Evolutionary conservation across 2,329 filamentous ascomycete species (phyloP).

Genomic region (Penicillium italicum): DNA sequence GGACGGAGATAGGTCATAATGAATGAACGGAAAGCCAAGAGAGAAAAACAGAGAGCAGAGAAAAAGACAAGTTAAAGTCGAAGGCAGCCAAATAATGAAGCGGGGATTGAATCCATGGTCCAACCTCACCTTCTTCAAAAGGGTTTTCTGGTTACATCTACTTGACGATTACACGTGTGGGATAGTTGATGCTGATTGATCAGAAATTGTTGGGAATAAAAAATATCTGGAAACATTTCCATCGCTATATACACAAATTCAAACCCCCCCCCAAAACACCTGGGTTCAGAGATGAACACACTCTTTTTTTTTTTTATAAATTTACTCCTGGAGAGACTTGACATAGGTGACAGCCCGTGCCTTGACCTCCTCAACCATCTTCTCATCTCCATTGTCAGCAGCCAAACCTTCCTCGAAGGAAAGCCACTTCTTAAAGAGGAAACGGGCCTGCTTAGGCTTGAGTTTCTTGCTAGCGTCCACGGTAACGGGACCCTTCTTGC

Average conservation of each 20-base stretch:
- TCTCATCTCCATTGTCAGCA: constrained; percentile 58
- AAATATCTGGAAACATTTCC: constrained; percentile 20
- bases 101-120: constrained; percentile 19
- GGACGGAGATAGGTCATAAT: constrained; percentile 3
- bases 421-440: constrained; percentile 89
- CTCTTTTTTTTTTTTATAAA: constrained; percentile 10
- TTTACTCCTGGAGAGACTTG: constrained; percentile 40
- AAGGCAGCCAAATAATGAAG: constrained; percentile 7
- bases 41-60: not conserved
- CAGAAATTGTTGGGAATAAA: not conserved
- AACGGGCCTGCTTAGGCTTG: constrained; percentile 77
- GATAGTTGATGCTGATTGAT: not conserved
- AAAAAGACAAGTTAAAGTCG: not conserved
- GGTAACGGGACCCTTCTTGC: constrained; percentile 32
- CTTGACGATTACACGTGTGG: not conserved
- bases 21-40: not conserved
- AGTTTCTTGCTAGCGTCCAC: constrained; percentile 56
- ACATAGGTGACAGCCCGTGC: constrained; percentile 69
- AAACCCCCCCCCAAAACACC: constrained; percentile 22
- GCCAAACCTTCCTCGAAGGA: constrained; percentile 71
- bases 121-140: too few species aligned
- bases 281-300: constrained; percentile 13
- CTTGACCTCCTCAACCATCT: constrained; percentile 67
- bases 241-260: constrained; percentile 25
- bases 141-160: too few species aligned